phyloP scores from a whole-genome alignment of 257 asterid genomes.

The Gardenia jasminoides region DNA sequence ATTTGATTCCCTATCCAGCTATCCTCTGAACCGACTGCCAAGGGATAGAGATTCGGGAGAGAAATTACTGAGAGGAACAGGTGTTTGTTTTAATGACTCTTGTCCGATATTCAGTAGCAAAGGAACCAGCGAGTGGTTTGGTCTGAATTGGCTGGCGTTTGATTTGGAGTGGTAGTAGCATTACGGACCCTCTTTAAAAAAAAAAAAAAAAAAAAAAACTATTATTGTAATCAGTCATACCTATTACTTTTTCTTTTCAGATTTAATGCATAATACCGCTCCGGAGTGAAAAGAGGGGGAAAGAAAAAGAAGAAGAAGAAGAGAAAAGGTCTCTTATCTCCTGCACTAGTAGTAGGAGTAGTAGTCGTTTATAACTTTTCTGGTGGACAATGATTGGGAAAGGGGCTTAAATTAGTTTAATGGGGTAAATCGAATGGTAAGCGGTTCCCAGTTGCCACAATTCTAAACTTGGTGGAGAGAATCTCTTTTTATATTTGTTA shows the following conservation, averaged over 20 bases:
- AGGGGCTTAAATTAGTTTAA: not conserved
- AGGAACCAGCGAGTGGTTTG: constrained; percentile 22
- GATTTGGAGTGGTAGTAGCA: too few species aligned
- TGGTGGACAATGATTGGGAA: not conserved
- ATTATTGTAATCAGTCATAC: too few species aligned
- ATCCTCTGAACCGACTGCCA: not conserved
- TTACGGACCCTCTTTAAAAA: too few species aligned
- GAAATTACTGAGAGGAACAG: not conserved
- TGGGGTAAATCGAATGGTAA: not conserved
- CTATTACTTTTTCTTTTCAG: not conserved
- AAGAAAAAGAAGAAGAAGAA: too few species aligned
- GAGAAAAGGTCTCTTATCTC: not conserved
- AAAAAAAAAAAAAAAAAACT: too few species aligned
- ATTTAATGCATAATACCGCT: not conserved
- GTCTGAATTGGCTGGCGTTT: too few species aligned
- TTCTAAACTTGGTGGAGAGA: not conserved
- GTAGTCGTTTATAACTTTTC: not conserved
- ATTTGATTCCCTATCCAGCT: not conserved
- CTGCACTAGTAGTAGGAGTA: too few species aligned
- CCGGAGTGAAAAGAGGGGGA: too few species aligned
- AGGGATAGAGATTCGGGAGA: not conserved
- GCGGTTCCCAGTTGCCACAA: constrained; percentile 13
- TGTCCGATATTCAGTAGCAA: constrained; percentile 57
- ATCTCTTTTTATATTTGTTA: not conserved
- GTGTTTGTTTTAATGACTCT: constrained; percentile 17